A percentile compares a stretch with the other conserved stretches of the same genome.
Evolutionary conservation across 1,284 basidiomycete species (phyloP).

Genomic region (Cryptococcus sp.): DNA sequence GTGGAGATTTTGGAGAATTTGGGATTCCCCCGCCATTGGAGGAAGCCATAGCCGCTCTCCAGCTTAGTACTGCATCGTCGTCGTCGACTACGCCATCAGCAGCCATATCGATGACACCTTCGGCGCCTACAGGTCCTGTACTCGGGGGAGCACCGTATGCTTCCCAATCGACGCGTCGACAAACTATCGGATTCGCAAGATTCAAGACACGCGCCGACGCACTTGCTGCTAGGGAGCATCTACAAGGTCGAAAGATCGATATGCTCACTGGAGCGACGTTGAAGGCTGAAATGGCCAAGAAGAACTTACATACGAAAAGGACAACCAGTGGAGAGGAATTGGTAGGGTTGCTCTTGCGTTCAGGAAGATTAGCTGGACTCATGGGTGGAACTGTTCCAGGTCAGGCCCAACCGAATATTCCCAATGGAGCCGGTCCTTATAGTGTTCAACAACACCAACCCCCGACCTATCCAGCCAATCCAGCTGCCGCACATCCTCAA

Average conservation of each 20-base stretch:
- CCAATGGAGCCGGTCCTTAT: neutral
- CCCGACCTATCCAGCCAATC: neutral
- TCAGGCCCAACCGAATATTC: neutral
- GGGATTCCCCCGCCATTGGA: constrained; percentile 21
- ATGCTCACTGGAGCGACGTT: constrained; percentile 89
- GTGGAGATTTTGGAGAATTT: constrained; percentile 13
- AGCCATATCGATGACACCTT: constrained; percentile 53
- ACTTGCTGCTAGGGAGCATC: constrained; percentile 75
- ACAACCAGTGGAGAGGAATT: constrained; percentile 55
- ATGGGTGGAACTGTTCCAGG: constrained; percentile 7
- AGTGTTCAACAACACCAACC: neutral
- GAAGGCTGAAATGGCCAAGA: constrained; percentile 99
- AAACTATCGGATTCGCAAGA: constrained; percentile 97
- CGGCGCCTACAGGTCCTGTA: constrained; percentile 29
- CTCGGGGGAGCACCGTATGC: constrained; percentile 23
- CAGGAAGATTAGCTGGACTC: constrained; percentile 31
- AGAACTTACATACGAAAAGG: constrained; percentile 93
- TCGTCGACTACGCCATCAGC: constrained; percentile 43
- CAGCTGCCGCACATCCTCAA: neutral
- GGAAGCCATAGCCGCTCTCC: constrained; percentile 36
- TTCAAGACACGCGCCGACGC: constrained; percentile 86
- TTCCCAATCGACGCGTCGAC: constrained; percentile 53
- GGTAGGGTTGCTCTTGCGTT: constrained; percentile 37
- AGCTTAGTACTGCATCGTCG: constrained; percentile 32
- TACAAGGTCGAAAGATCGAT: constrained; percentile 89